These are phyloP conservation scores for Sorghum bicolor DNA, from an alignment of 176 grass and related monocot species.

Conservation along the genomic window DNA sequence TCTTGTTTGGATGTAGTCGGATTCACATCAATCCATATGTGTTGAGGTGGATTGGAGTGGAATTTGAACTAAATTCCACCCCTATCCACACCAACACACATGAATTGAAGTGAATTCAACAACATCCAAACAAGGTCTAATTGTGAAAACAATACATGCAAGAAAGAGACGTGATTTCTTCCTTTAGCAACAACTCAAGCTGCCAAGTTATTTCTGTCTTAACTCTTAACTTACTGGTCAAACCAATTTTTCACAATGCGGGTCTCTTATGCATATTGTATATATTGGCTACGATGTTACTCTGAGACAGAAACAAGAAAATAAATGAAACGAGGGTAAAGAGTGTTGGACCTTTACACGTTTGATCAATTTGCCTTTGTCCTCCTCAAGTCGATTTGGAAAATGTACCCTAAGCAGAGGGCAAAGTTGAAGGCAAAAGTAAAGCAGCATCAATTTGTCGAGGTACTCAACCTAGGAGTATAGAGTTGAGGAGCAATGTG, in stretches of 20 bases:
- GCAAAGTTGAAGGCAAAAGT: background rate
- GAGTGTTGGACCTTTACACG: background rate
- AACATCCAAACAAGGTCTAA: no score
- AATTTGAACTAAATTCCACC: no score
- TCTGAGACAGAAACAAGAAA: background rate
- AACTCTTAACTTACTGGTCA: no score
- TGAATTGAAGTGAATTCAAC: no score
- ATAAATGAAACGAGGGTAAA: background rate
- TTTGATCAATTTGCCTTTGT: background rate
- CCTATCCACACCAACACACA: no score
- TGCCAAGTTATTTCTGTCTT: no score
- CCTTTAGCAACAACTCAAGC: no score
- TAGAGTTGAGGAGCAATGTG: background rate
- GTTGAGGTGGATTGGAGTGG: no score
- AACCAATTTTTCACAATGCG: no score
- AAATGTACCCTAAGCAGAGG: background rate
- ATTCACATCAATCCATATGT: no score
- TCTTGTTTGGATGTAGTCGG: no score
- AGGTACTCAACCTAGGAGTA: background rate
- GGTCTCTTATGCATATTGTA: no score
- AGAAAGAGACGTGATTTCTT: background rate
- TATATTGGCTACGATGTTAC: background rate
- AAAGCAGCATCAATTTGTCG: background rate
- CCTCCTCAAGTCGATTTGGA: background rate
- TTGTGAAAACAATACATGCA: background rate